A percentile compares a stretch with the other conserved stretches of the same genome.
phyloP scores from a whole-genome alignment of 2,329 filamentous ascomycete genomes.

The Hysterium pulicare region DNA sequence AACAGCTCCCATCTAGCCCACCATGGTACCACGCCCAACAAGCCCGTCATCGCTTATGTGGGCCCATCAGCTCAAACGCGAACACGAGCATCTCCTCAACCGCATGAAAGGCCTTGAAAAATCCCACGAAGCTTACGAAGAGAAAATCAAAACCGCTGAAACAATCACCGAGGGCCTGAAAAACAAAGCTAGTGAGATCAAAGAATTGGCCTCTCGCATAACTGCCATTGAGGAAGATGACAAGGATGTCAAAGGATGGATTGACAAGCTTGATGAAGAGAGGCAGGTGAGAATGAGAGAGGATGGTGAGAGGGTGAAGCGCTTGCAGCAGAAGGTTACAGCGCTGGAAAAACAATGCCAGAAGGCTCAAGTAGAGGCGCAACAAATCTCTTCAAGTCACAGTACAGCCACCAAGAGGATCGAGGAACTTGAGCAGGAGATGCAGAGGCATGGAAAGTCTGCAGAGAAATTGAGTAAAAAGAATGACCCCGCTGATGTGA shows the following conservation, averaged over 20 bases:
- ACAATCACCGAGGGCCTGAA: constrained; percentile 14
- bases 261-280: constrained; percentile 12
- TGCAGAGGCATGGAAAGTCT: constrained; percentile 3
- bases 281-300: constrained; percentile 4
- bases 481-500: constrained; percentile 8
- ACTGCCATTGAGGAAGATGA: constrained; percentile 22
- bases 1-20: too few species aligned
- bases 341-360: constrained; percentile 7
- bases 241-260: constrained; percentile 10
- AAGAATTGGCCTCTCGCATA: constrained; percentile 13
- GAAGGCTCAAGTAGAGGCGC: constrained; percentile 2
- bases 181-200: constrained; percentile 12
- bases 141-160: constrained; percentile 21
- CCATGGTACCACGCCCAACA: constrained; percentile 7
- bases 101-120: constrained; percentile 36
- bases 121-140: constrained; percentile 15
- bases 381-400: neutral
- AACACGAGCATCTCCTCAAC: constrained; percentile 32
- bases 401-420: constrained; percentile 6
- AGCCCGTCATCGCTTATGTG: constrained; percentile 33
- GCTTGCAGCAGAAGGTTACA: constrained; percentile 4
- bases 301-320: constrained; percentile 9
- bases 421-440: constrained; percentile 6
- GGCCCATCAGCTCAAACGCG: constrained; percentile 39
- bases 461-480: constrained; percentile 7